Base-by-base conservation (phyloP, 345 rosid genomes). In the Lepidium sativum region DNA sequence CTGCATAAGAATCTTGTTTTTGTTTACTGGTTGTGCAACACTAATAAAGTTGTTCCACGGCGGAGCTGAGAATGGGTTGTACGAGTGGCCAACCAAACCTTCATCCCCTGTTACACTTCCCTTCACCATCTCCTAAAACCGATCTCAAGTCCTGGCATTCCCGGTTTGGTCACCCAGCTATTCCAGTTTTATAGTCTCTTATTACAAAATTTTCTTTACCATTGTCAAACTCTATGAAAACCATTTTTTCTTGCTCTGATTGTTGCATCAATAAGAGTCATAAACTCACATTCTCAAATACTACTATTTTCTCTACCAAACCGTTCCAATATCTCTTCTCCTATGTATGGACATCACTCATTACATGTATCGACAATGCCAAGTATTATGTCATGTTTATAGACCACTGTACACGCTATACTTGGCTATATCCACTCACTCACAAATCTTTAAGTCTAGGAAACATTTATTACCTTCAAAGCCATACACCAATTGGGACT, bases 261-360 rank as follows among this genome's bases (percentile, higher is more conserved):
- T 42, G 21, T 8, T 4, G 3, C 1, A 16, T 16, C 1, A 42
- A 42, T 42, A 42, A 7, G 4, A 16, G 48, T 16, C 48, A 42
- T 1, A 42, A 42, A 3, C 1, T 8, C 1, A 1, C 5, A 1
- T 42, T 42, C 12, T 0, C 10, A 1, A 2, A 42, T 1, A 7
- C 21, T 7, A n/a, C 11, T 0, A 3, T 16, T 16, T 0, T 3
- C 0, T 42, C 48, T 0, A 42, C 1, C 0, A 16, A 9, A 8
- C 48, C 48, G 0, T 5, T 42, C 3, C 23, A 16, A 2, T 16
- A 16, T 1, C 0, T 42, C 0, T 0, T 42, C 15, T 1, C 7
- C 0, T 15, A 38, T 5, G 41, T 38, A 1, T 38, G 41, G 41
- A 38, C 41, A 0, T 38, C 41, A 12, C 41, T 6, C 0, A 13